Evolutionary conservation across 2,329 filamentous ascomycete genomes (phyloP), one percentile per base, ranked within the genome.

Genomic region (Beauveria asiatica): DNA sequence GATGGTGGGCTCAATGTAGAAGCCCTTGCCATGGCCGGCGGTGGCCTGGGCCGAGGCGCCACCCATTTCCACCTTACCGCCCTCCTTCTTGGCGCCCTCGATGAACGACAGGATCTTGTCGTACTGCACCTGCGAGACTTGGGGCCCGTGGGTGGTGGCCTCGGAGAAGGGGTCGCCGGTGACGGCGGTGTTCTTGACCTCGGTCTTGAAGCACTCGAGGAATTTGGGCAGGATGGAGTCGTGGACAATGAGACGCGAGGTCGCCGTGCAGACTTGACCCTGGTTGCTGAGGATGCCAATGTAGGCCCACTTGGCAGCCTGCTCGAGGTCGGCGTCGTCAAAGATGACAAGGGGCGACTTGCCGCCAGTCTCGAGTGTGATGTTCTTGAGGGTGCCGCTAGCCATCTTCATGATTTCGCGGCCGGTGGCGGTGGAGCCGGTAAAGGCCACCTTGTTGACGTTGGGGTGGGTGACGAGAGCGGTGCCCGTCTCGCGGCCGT

Each of bases 401-500:
- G 89, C 88, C 72, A 83, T 80, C 70, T 89, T 89, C 87, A 92
- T 91, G 64, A 92, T 89, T 55, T 86, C 80, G 59, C 83, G 83
- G 8, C 86, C 89, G 0, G 88, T 92, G 1, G 77, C 76, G 0
- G 89, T 92, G 4, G 84, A 88, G 44, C 89, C 89, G 0, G 89
- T 92, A 64, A 92, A 93, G 0, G 89, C 87, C 62, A 93, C 79
- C 76, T 92, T 92, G 68, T 90, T 85, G 17, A 93, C 80, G 46
- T 81, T 81, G 25, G 83, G 74, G 69, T 93, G 89, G 45, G 80
- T 78, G 1, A 84, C 86, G 9, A 92, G 78, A 0, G 87, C 85
- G 5, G 84, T 79, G 13, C 89, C 89, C 0, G 87, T 85, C 41
- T 85, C 84, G 27, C 78, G 78, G 27, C 89, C 89, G 57, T 84